Conservation (phyloP, 2,329 filamentous ascomycete genomes). For the Ophiostoma pallidulum region DNA sequence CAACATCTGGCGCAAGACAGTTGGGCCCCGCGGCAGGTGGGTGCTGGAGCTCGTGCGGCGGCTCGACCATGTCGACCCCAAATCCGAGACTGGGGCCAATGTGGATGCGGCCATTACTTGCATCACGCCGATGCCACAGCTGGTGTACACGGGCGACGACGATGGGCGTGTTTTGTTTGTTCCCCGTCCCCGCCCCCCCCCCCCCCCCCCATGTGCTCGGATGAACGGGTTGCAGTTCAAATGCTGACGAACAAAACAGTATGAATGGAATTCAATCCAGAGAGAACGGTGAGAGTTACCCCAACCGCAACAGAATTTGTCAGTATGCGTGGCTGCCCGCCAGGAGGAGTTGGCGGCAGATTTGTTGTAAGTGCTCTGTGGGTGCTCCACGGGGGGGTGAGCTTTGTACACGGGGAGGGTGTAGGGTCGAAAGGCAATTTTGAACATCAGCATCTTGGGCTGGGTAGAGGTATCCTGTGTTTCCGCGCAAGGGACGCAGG, state of each 20-base stretch:
- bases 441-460: too few relatives aligned
- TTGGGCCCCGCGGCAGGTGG: slow-evolving; percentile 53
- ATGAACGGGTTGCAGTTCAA: too few relatives aligned
- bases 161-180: slow-evolving; percentile 80
- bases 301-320: neutral
- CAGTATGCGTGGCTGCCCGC: neutral
- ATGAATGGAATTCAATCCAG: slow-evolving; percentile 54
- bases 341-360: too few relatives aligned
- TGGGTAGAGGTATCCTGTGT: too few relatives aligned
- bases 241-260: slow-evolving; percentile 37
- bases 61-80: slow-evolving; percentile 68
- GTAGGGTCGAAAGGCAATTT: too few relatives aligned
- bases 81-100: slow-evolving; percentile 49
- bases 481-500: too few relatives aligned
- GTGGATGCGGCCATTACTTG: slow-evolving; percentile 69
- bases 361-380: too few relatives aligned
- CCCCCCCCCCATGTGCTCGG: too few relatives aligned
- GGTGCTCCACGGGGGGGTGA: too few relatives aligned
- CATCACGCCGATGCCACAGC: slow-evolving; percentile 70
- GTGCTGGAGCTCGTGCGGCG: slow-evolving; percentile 68
- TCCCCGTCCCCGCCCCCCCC: too few relatives aligned
- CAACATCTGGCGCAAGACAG: slow-evolving; percentile 59
- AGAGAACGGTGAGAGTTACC: slow-evolving; percentile 37
- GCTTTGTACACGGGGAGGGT: too few relatives aligned
- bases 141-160: slow-evolving; percentile 90